These are phyloP conservation scores for Candida orba DNA, from an alignment of 805 yeast genomes.

Conservation along the genomic window DNA sequence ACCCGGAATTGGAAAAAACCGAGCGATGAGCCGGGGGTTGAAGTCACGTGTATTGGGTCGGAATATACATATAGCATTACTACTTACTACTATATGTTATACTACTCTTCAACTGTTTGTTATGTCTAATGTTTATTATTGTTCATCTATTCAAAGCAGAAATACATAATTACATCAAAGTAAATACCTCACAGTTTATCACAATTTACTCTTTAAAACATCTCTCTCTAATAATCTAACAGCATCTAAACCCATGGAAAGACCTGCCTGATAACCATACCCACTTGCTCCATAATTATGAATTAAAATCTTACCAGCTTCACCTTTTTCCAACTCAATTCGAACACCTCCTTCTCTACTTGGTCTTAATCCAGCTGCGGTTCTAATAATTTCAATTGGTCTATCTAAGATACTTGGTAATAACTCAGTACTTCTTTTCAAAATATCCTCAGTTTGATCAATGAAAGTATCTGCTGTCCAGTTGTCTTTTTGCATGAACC, in stretches of 20 bases:
- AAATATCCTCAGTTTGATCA: slow-evolving; percentile 52
- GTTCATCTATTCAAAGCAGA: too few relatives aligned
- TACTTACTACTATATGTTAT: too few relatives aligned
- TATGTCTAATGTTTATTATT: too few relatives aligned
- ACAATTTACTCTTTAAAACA: too few relatives aligned
- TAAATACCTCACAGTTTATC: too few relatives aligned
- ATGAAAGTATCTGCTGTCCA: slow-evolving; percentile 55
- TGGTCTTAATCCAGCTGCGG: slow-evolving; percentile 73
- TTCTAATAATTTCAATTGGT: slow-evolving; percentile 49
- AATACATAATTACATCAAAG: too few relatives aligned
- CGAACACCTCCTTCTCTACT: slow-evolving; percentile 70
- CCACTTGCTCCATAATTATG: slow-evolving; percentile 73
- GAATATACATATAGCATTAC: too few relatives aligned
- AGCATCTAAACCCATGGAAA: slow-evolving; percentile 50
- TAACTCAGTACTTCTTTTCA: slow-evolving; percentile 47
- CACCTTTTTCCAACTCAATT: slow-evolving; percentile 46
- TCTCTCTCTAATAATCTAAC: slow-evolving; percentile 25
- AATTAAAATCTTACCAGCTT: slow-evolving; percentile 38
- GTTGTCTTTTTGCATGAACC: slow-evolving; percentile 57
- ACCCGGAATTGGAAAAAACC: too few relatives aligned
- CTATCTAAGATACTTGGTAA: slow-evolving; percentile 41
- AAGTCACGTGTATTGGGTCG: too few relatives aligned
- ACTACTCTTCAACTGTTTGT: too few relatives aligned
- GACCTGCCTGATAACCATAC: slow-evolving; percentile 60
- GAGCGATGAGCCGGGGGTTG: too few relatives aligned